Evolutionary conservation across 345 rosid species (phyloP), one percentile per base, ranked within the genome.

Genomic region (Camelina sativa): DNA sequence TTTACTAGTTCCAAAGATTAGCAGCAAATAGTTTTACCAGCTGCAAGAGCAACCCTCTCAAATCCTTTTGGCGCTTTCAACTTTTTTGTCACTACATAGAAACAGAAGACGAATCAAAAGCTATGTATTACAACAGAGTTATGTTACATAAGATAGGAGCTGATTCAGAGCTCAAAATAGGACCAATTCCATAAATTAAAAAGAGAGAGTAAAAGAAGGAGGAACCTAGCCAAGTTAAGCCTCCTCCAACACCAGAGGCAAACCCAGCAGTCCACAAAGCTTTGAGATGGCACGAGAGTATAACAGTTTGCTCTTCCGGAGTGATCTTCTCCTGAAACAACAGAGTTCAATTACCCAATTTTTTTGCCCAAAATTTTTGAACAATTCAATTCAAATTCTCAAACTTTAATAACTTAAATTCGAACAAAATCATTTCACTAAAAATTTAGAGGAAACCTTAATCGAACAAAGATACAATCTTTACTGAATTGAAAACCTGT

Each of bases 191-290:
- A 34, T 2, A 8, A 51, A 54, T 4, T 20, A 54, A 0, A 72
- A 25, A 25, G n/a, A n/a, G 28, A 17, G 48, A 44, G 34, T 16
- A 5, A 3, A 68, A 54, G 4, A 68, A 54, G 4, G 10, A 52
- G 4, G 20, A 57, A 77, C 80, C 80, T 77, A 48, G 67, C 76
- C 72, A 77, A 40, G 28, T 61, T 58, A 77, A 50, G 65, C 80
- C 80, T 16, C 48, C 76, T 10, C 67, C 80, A 13, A 71, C 32
- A 71, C 76, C 72, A 71, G 80, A 71, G 1, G 76, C 76, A 57
- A 77, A 19, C 12, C 80, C 76, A 77, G 80, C 61, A 30, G 72
- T 71, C 67, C 62, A 40, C 56, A 65, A 50, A 30, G 12, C 67
- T 65, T 71, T 71, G 72, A 57, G 34, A 65, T 77, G 76, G 62